These are phyloP conservation scores for Rhizopogon vesiculosus DNA, from an alignment of 768 basidiomycete species.

Conservation along the genomic window DNA sequence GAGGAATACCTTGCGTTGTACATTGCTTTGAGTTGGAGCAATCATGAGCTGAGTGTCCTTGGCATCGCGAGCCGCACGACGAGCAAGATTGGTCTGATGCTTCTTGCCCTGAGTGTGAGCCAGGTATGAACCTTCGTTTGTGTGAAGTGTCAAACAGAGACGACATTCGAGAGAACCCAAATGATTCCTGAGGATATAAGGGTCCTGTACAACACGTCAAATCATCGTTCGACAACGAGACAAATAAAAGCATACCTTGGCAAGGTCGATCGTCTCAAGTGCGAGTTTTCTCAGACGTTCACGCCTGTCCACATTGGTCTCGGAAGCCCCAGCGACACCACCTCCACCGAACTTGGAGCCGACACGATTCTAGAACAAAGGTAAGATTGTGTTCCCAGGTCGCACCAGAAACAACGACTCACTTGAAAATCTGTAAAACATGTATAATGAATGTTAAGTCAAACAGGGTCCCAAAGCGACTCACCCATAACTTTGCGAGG, in stretches of 20 bases:
- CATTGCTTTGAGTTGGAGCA: constrained; percentile 69
- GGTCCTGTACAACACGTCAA: constrained; percentile 55
- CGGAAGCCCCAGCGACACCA: constrained; percentile 92
- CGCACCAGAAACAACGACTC: constrained; percentile 7
- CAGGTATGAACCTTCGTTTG: constrained; percentile 99
- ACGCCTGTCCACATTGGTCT: constrained; percentile 91
- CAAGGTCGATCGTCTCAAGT: constrained; percentile 95
- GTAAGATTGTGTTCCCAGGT: constrained; percentile 1
- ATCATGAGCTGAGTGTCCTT: constrained; percentile 92
- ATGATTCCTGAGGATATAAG: constrained; percentile 98
- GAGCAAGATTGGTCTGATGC: constrained; percentile 96
- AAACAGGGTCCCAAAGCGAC: neutral
- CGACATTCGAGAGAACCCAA: constrained; percentile 98
- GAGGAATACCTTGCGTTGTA: constrained; percentile 92
- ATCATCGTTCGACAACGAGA: neutral
- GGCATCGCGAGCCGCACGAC: constrained; percentile 94
- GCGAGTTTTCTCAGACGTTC: constrained; percentile 95
- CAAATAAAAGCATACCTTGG: constrained; percentile 58
- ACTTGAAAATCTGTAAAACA: constrained; percentile 63
- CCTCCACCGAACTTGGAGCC: constrained; percentile 96
- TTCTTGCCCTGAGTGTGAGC: constrained; percentile 99
- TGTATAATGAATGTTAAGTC: neutral
- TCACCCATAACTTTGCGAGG: neutral
- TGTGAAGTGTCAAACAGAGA: constrained; percentile 94
- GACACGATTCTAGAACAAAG: constrained; percentile 73